Percentiles rank a stretch among this genome's conserved stretches.
Evolutionary conservation across 1,139 yeast genomes (phyloP).

Genomic region (Diutina scorzettiae): DNA sequence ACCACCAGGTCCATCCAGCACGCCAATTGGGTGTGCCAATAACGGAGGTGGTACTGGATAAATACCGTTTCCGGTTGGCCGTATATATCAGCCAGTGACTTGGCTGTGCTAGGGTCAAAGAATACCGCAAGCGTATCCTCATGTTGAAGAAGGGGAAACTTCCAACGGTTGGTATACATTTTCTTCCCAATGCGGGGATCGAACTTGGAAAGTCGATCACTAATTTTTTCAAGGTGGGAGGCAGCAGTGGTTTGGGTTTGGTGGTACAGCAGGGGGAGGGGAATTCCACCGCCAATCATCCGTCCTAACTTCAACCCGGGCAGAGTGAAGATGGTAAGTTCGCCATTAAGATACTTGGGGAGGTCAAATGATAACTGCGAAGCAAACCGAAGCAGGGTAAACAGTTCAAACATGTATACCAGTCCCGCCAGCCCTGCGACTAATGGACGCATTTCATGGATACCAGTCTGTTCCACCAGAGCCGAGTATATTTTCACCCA

Average conservation of each 20-base stretch:
- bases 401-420: slow-evolving; percentile 18
- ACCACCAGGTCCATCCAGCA: slow-evolving; percentile 18
- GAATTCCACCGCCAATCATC: slow-evolving; percentile 19
- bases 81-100: background rate
- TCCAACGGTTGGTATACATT: slow-evolving; percentile 27
- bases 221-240: slow-evolving; percentile 19
- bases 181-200: slow-evolving; percentile 21
- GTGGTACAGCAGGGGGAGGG: slow-evolving; percentile 24
- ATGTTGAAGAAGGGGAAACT: slow-evolving; percentile 14
- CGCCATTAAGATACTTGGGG: slow-evolving; percentile 9
- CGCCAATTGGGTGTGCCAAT: slow-evolving; percentile 13
- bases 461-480: slow-evolving; percentile 29
- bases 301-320: slow-evolving; percentile 19
- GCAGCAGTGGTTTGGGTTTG: slow-evolving; percentile 14
- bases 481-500: slow-evolving; percentile 17
- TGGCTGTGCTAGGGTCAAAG: slow-evolving; percentile 15
- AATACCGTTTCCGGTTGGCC: slow-evolving; percentile 10
- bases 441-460: slow-evolving; percentile 27
- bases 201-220: slow-evolving; percentile 22
- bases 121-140: slow-evolving; percentile 19
- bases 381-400: slow-evolving; percentile 14
- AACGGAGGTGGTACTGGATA: slow-evolving; percentile 22
- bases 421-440: slow-evolving; percentile 20
- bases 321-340: slow-evolving; percentile 23
- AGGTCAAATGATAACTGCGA: background rate